Evolutionary conservation across 1,139 yeast genomes (phyloP), one percentile per base, ranked within the genome.

Genomic region (Kazachstania sp.): DNA sequence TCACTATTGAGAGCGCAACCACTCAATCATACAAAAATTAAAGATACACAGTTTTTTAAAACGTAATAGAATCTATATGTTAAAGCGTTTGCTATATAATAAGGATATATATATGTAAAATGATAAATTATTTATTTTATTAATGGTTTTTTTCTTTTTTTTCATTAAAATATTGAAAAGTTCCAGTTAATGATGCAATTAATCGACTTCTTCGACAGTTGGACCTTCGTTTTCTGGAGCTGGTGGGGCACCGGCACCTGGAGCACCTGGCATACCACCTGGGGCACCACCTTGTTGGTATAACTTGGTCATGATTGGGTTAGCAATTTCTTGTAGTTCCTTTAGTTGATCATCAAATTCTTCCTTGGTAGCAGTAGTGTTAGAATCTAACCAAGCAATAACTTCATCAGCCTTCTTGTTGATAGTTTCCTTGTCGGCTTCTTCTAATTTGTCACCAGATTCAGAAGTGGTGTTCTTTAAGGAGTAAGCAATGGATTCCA

Each of bases 181-280:
- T 34, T 34, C 20, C 37, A 15, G 2, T 39, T 16, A 30, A 39
- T 23, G 41, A 39, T 39, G 41, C 41, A 64, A 59, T 72, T 84
- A 86, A 74, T 86, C 95, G 69, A 86, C 95, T 77, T 86, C 95
- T 78, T 86, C 95, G 63, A 86, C 95, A 66, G 95, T 85, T 72
- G 95, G 95, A 64, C 92, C 92, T 63, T 82, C 87, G 67, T 78
- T 78, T 59, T 75, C 79, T 61, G 81, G 81, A 63, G 79, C 81
- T 64, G 78, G 82, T 59, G 79, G 78, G 61, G 82, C 86, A 59
- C 73, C 79, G 67, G 83, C 85, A 39, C 41, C 41, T 39, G 41
- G 41, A 23, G 41, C 41, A 39, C 49, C 53, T 65, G 83, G 83
- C 72, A 71, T 70, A 64, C 77, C 84, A 69, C 82, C 85, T 67